A percentile compares a stretch with the other conserved stretches of the same genome.
phyloP scores from a whole-genome alignment of 306 rosid species.

The Vigna nakashimae region DNA sequence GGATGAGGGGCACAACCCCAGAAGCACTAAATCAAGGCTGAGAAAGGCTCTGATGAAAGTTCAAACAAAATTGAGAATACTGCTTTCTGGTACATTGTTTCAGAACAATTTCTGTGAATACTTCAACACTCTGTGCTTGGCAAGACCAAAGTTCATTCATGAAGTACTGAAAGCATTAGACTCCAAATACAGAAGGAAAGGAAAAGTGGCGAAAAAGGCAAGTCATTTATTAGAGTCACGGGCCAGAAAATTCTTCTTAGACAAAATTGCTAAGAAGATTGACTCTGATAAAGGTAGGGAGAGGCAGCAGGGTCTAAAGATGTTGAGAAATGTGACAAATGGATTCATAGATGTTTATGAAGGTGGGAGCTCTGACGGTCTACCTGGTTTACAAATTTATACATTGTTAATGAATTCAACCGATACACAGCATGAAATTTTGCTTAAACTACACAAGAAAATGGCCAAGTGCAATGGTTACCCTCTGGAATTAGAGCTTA shows the following conservation, averaged over 20 bases:
- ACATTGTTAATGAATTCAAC: conserved; percentile 90
- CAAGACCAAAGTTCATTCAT: conserved; percentile 76
- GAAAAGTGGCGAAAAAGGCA: conserved; percentile 52
- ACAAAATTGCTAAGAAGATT: conserved; percentile 78
- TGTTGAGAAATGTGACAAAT: conserved; percentile 80
- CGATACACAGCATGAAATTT: conserved; percentile 70
- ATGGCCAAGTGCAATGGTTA: conserved; percentile 71
- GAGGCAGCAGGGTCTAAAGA: conserved; percentile 74
- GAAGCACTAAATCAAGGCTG: conserved; percentile 92
- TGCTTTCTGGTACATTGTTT: conserved; percentile 95
- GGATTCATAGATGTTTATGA: conserved; percentile 91
- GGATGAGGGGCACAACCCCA: conserved; percentile 97
- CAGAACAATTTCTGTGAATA: conserved; percentile 96
- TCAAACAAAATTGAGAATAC: conserved; percentile 76
- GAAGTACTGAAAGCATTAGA: conserved; percentile 83
- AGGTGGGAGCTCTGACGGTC: conserved; percentile 73
- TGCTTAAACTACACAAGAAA: conserved; percentile 60
- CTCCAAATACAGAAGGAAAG: conserved; percentile 67
- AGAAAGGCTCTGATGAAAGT: conserved; percentile 93
- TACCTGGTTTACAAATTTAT: conserved; percentile 94
- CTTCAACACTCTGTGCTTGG: conserved; percentile 91
- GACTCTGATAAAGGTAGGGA: conserved; percentile 74
- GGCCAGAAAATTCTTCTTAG: conserved; percentile 87
- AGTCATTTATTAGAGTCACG: conserved; percentile 63
- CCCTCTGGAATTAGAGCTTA: conserved; percentile 87